Percentiles rank a stretch among this genome's conserved stretches.
phyloP scores from a whole-genome alignment of 139 green algal genomes.

The Chlorella vulgaris region DNA sequence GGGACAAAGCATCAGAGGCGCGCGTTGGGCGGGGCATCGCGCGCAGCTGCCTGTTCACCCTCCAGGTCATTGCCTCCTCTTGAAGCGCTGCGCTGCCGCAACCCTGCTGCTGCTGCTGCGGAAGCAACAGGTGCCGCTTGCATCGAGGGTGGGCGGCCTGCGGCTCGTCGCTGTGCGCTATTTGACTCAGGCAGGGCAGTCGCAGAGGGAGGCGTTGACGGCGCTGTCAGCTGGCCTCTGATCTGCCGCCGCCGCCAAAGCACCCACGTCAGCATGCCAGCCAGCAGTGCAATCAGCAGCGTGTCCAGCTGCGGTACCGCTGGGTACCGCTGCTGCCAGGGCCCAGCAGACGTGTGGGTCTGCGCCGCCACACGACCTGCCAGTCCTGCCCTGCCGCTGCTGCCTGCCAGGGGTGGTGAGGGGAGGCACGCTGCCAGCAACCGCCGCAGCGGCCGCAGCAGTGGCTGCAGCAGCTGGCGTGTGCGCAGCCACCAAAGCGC shows the following conservation, averaged over 20 bases:
- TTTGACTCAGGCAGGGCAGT: too few relatives aligned
- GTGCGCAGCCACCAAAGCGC: conserved; percentile 31
- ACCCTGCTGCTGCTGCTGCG: not conserved
- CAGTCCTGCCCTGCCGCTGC: not conserved
- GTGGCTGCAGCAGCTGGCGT: not conserved
- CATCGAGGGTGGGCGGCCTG: not conserved
- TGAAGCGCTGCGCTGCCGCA: not conserved
- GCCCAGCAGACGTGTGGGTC: not conserved
- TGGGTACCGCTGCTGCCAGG: not conserved
- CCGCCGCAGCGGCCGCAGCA: conserved; percentile 7
- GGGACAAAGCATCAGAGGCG: too few relatives aligned
- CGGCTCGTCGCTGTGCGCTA: too few relatives aligned
- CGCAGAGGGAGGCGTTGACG: not conserved
- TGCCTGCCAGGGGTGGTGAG: not conserved
- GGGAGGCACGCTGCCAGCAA: not conserved
- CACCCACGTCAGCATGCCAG: conserved; percentile 20
- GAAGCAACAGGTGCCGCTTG: not conserved
- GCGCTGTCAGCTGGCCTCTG: conserved; percentile 7
- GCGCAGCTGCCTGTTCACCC: not conserved
- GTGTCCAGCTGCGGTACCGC: conserved; percentile 3
- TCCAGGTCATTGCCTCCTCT: not conserved
- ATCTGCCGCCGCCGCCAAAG: conserved; percentile 29
- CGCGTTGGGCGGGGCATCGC: not conserved
- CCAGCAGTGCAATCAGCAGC: not conserved
- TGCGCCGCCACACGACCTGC: not conserved